Base-by-base conservation (phyloP, 2,329 filamentous ascomycete genomes). In the Ophiosphaerella narmari region DNA sequence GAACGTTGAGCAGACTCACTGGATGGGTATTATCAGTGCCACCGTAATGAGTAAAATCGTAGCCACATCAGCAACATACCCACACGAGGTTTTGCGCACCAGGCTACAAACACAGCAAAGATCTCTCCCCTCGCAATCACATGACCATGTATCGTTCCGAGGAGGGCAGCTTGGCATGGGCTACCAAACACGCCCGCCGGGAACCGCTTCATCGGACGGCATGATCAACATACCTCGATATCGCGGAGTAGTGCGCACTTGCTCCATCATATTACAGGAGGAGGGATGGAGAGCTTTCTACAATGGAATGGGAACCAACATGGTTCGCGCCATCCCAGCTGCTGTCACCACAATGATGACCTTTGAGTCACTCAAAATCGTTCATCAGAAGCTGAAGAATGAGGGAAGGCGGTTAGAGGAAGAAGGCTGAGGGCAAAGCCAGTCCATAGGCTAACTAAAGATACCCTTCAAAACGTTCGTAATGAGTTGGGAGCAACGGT, bases 221-320 rank as follows among this genome's bases (percentile, higher is more conserved):
- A 82, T 86, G 80, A 76, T 76, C 46, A 80, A 82, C 38, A 41
- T 75, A 33, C 74, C 74, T 8, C 75, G 79, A 51, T 97, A 99
- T 71, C 82, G 79, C 58, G 94, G 94, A 38, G 84, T 97, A 31
- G 73, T 92, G 38, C 86, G 83, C 68, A 97, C 93, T 0, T 93
- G 88, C 72, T 85, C 86, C 55, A 92, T 87, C 2, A 97, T 99
- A 54, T 77, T 97, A 33, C 79, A 78, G 31, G 94, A 99, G 73
- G 94, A 99, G 74, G 94, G 94, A 6, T 97, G 93, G 92, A 83
- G 89, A 55, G 93, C 93, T 3, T 97, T 99, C 66, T 99, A 99
- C 72, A 93, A 92, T 21, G 94, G 94, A 32, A 91, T 99, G 80
- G 94, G 94, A 33, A 96, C 93, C 41, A 99, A 99, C 75, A 90